Conservation (phyloP, 1,284 basidiomycete genomes). For the Sanghuangporus baumii region DNA sequence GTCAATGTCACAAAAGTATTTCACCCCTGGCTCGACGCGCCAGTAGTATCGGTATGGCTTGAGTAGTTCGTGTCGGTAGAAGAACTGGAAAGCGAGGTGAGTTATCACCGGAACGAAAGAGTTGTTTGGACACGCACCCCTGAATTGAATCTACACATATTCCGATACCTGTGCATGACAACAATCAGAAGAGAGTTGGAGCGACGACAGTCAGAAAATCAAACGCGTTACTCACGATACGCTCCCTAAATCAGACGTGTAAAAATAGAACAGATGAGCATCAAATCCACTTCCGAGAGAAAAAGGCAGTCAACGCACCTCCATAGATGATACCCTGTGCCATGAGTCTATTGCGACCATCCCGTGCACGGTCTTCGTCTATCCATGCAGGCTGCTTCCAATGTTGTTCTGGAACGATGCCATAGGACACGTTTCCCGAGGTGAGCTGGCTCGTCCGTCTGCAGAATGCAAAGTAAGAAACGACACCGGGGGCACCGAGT, state of each 20-base stretch:
- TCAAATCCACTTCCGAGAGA: neutral
- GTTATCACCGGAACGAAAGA: conserved; percentile 16
- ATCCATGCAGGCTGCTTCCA: conserved; percentile 85
- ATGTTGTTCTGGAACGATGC: conserved; percentile 62
- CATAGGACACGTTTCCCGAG: conserved; percentile 56
- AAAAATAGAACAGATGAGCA: neutral
- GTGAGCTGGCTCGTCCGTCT: conserved; percentile 57
- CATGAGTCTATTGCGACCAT: conserved; percentile 55
- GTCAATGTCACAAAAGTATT: conserved; percentile 71
- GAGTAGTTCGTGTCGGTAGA: conserved; percentile 72
- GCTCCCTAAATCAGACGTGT: conserved; percentile 1
- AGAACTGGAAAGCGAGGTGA: conserved; percentile 43
- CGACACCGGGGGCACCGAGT: neutral
- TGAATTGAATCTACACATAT: conserved; percentile 83
- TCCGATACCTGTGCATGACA: conserved; percentile 45
- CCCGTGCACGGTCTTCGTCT: conserved; percentile 63
- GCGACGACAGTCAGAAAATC: neutral
- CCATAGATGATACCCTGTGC: conserved; percentile 67
- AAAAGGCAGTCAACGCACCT: conserved; percentile 25
- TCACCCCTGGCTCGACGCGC: conserved; percentile 74
- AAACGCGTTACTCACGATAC: conserved; percentile 23
- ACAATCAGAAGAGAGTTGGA: conserved; percentile 1
- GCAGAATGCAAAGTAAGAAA: conserved; percentile 15
- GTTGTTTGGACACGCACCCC: conserved; percentile 46
- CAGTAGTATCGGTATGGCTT: conserved; percentile 79